Percentiles rank a stretch among this genome's conserved stretches.
Conservation (phyloP, 148 eudicot genomes). For the Fallopia convolvulus region DNA sequence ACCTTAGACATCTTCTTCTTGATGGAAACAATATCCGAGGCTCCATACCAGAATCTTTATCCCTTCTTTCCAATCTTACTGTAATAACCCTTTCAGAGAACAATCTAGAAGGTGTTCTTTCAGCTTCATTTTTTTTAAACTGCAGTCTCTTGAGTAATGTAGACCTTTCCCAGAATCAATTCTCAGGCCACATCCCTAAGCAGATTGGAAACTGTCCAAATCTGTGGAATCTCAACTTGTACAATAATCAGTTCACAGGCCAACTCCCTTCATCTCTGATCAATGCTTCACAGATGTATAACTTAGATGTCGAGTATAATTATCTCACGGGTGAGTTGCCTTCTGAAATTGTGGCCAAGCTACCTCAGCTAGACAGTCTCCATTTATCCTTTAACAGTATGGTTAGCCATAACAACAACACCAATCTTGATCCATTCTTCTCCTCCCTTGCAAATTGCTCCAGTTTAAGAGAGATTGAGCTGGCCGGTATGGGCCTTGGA, state of each 20-base stretch:
- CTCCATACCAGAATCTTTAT: not conserved
- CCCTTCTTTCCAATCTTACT: constrained; percentile 1
- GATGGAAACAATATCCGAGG: not conserved
- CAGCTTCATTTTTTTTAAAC: not conserved
- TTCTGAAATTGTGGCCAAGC: not conserved
- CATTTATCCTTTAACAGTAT: not conserved
- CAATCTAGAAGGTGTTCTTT: not conserved
- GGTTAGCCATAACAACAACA: not conserved
- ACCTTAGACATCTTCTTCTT: not conserved
- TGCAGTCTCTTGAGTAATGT: constrained; percentile 1
- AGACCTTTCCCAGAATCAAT: not conserved
- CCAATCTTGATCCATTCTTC: not conserved
- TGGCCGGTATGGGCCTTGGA: constrained; percentile 2
- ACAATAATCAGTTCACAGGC: not conserved
- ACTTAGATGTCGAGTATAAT: not conserved
- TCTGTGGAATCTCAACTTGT: constrained; percentile 1
- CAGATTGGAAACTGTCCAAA: not conserved
- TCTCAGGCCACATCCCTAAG: not conserved
- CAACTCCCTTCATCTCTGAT: constrained; percentile 3
- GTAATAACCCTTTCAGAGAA: not conserved
- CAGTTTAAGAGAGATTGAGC: not conserved
- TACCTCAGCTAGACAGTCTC: not conserved
- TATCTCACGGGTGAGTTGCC: constrained; percentile 1
- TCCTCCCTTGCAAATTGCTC: not conserved
- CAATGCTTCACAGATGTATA: not conserved